Evolutionary conservation across 148 eudicot species (phyloP), one percentile per base, ranked within the genome.

Genomic region (Fagopyrum esculentum): DNA sequence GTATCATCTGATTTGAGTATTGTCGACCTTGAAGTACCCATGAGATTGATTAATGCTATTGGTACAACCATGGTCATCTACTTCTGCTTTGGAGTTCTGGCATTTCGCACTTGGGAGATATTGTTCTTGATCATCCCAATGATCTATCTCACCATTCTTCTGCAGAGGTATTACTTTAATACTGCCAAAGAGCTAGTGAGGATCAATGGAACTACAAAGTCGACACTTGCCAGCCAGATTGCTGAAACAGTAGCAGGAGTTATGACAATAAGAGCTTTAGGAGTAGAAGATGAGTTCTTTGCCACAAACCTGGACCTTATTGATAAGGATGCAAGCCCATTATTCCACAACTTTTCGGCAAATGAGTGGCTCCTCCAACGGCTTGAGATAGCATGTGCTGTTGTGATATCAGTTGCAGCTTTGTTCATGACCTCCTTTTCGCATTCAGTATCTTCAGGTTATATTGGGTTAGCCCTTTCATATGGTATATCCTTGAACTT

Each of bases 1-100:
- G 89, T 84, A 5, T 84, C 87, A 17, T 80, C 81, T 66, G 87
- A 84, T 76, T 43, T 84, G 66, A 82, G 85, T 55, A 57, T 76
- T 22, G 77, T 82, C 16, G 87, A 84, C 69, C 79, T 84, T 47
- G 87, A 84, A 6, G 1, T 84, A 51, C 51, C 81, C 46, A 5
- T 73, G 4, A 74, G 45, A 44, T 51, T 84, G 13, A 73, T 64
- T 9, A 6, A 75, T 13, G 35, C 74, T 3, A 3, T 76, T 11
- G 81, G 81, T 15, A 71, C 85, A 19, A 82, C 85, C 45, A 63
- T 80, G 45, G 82, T 76, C 59, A 73, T 83, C 4, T 84, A 80
- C 26, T 79, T 80, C 44, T 77, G 66, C 66, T 78, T 79, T 44
- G 81, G 79, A 44, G 29, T 82, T 16, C 40, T 84, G 59, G 83